Base-by-base conservation (phyloP, 495 filamentous ascomycete species). In the Halenospora varia region DNA sequence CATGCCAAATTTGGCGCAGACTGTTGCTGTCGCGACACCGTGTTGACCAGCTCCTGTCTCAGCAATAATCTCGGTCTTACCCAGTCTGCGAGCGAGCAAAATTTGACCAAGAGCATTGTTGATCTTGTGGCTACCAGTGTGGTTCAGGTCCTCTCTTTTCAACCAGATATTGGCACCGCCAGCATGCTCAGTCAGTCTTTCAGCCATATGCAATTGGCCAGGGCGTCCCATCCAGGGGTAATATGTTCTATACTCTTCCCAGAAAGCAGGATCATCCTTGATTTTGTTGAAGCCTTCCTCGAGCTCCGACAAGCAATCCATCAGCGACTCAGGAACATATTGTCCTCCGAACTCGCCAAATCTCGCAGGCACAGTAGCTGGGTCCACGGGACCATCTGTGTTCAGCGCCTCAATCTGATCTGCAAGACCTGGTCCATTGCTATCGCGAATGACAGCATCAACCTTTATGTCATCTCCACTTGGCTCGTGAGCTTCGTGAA, bases 301-400 rank as follows among this genome's bases (percentile, higher is more conserved):
- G 13, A 99, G 83, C 73, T 99, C 85, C 0, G 85, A 82, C 61
- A 99, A 76, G 67, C 94, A 97, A 73, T 96, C 92, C 92, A 97
- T 97, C 25, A 99, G 80, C 6, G 92, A 92, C 73, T 99, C 94
- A 0, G 94, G 95, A 0, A 99, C 93, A 65, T 97, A 99, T 70
- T 97, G 94, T n/a, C 94, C 94, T 63, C 94, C 94, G 62, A 96
- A 99, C 70, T 96, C 89, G 56, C 94, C 94, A 65, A 99, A 99
- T 13, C 93, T 86, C 51, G 89, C 82, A 2, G 93, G 91, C 26
- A 88, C 75, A 53, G 82, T 80, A 35, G 55, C 41, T 24, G 56
- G 75, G 29, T 76, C 75, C 13, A 66, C 66, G 40, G 53, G 53
- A 19, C 67, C 73, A 46, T 71, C 54, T 20, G 72, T 72, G 49